These are phyloP conservation scores for Croton laevigatus DNA, from an alignment of 441 rosid species.

Conservation along the genomic window DNA sequence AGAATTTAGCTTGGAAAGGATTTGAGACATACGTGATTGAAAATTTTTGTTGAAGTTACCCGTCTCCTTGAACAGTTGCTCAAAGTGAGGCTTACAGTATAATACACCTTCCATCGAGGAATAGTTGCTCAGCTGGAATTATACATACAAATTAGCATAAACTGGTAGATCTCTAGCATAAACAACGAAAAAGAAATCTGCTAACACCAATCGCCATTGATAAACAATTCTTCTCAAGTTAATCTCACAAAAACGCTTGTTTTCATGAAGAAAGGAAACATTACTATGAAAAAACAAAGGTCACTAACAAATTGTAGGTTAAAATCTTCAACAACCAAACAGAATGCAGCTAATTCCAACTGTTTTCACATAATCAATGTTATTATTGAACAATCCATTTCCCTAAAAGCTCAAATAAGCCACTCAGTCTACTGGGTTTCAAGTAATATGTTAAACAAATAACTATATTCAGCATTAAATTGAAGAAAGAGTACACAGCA, in stretches of 20 bases:
- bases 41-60: conserved; percentile 92
- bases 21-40: conserved; percentile 66
- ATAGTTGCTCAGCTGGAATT: conserved; percentile 76
- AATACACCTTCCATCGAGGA: conserved; percentile 98
- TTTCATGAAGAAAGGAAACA: neutral
- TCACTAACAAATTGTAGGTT: neutral
- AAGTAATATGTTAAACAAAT: neutral
- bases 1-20: conserved; percentile 1
- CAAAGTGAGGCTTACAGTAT: conserved; percentile 96
- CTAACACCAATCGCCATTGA: conserved; percentile 11
- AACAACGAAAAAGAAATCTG: too few relatives aligned
- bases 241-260: neutral
- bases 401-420: neutral
- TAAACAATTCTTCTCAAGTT: neutral
- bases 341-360: neutral
- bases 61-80: conserved; percentile 90
- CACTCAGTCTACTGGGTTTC: neutral
- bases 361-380: neutral
- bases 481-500: neutral
- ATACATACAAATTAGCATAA: conserved; percentile 19
- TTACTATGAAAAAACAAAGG: neutral
- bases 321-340: neutral
- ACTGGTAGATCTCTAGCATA: neutral
- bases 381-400: neutral
- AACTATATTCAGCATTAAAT: conserved; percentile 13